phyloP scores from a whole-genome alignment of 73 alveolate genomes.

The Paramecium primaurelia region DNA sequence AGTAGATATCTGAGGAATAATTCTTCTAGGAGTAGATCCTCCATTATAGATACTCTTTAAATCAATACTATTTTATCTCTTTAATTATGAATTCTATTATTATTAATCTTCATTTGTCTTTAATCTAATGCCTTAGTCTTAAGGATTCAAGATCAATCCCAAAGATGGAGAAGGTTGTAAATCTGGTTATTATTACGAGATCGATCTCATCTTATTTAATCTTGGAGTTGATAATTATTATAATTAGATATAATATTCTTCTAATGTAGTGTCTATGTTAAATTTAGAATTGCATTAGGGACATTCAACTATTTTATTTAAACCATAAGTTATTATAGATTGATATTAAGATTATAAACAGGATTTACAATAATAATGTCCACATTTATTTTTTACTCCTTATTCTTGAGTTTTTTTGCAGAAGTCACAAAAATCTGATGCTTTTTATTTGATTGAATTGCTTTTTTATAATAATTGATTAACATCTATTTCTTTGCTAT shows the following conservation, averaged over 20 bases:
- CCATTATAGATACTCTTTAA: neutral
- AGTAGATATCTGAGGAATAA: neutral
- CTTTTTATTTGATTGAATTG: neutral
- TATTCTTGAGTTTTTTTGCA: neutral
- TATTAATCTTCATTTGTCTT: neutral
- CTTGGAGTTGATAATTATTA: neutral
- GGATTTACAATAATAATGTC: neutral
- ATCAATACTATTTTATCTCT: neutral
- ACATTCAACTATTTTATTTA: neutral
- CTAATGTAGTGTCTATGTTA: neutral
- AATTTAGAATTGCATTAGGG: neutral
- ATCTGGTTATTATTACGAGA: neutral
- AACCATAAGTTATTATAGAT: neutral
- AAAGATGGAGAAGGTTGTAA: neutral
- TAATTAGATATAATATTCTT: neutral
- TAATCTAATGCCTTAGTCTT: neutral
- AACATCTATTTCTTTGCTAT: neutral
- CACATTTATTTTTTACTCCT: neutral
- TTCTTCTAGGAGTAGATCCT: neutral
- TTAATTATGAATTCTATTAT: neutral
- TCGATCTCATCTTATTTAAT: neutral
- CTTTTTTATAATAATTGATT: neutral
- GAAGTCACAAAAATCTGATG: neutral
- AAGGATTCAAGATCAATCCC: neutral
- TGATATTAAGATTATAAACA: neutral